A percentile compares a stretch with the other conserved stretches of the same genome.
phyloP scores from a whole-genome alignment of 2,329 filamentous ascomycete species.

The Botrytis pseudocinerea region DNA sequence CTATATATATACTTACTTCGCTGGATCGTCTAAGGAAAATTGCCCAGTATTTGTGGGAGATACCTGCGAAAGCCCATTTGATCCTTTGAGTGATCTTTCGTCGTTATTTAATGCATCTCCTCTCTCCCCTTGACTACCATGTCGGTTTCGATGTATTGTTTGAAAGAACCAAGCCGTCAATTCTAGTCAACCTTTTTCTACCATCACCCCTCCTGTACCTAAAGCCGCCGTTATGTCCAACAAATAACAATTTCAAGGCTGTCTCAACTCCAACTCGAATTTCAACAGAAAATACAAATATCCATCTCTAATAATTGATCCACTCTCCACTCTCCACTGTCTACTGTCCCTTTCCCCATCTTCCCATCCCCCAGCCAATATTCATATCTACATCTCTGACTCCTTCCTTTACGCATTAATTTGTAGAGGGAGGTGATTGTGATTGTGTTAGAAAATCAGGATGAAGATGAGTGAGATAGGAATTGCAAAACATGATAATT shows the following conservation, averaged over 20 bases:
- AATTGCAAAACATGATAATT: background rate
- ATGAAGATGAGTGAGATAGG: background rate
- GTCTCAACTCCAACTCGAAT: too few species aligned
- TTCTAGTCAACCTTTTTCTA: too few species aligned
- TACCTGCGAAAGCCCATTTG: background rate
- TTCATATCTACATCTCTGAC: background rate
- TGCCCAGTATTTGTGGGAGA: rapidly evolving
- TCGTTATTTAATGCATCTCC: background rate
- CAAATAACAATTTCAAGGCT: too few species aligned
- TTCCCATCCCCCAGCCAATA: too few species aligned
- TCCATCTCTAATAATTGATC: too few species aligned
- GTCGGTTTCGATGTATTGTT: too few species aligned
- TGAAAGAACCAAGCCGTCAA: too few species aligned
- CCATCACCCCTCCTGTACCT: too few species aligned
- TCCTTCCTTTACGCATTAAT: background rate
- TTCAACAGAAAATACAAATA: too few species aligned
- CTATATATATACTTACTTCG: background rate
- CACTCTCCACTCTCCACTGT: too few species aligned
- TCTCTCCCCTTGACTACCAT: background rate
- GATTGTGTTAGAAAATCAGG: background rate
- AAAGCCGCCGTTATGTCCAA: too few species aligned
- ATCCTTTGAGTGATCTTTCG: background rate
- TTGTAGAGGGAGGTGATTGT: background rate
- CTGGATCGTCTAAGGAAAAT: background rate
- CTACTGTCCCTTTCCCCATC: background rate